phyloP scores from a whole-genome alignment of 2,329 filamentous ascomycete genomes.

The Cercospora berteroae region DNA sequence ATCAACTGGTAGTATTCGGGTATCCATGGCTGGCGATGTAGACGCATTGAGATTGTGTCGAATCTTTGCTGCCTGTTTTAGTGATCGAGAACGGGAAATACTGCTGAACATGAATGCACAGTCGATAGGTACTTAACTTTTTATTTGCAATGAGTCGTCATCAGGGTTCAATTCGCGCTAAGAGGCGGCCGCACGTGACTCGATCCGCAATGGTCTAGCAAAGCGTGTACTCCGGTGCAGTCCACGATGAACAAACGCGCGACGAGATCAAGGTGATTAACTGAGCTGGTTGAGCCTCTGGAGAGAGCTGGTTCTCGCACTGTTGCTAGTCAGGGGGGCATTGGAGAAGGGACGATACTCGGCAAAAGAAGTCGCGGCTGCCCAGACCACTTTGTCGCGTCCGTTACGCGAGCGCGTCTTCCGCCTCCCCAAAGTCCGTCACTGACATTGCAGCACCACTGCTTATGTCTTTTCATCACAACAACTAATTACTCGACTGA shows the following conservation, averaged over 20 bases:
- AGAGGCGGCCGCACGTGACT: neutral
- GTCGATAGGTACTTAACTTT: neutral
- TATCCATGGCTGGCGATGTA: slow-evolving; percentile 30
- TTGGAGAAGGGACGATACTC: neutral
- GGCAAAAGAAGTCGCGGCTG: neutral
- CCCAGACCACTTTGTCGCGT: slow-evolving; percentile 1
- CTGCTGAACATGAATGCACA: neutral
- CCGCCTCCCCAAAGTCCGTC: neutral
- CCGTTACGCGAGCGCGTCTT: slow-evolving; percentile 4
- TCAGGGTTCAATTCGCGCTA: neutral
- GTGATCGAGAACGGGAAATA: neutral
- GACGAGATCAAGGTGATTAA: neutral
- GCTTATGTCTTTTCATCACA: neutral
- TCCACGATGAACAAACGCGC: neutral
- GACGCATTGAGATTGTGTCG: neutral
- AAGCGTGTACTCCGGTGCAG: neutral
- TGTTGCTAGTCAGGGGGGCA: neutral
- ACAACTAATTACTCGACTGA: neutral
- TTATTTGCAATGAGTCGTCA: neutral
- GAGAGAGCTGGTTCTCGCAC: neutral
- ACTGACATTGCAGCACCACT: neutral
- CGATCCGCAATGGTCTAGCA: neutral
- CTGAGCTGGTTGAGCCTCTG: neutral
- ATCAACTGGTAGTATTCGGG: slow-evolving; percentile 43
- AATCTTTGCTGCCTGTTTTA: neutral